phyloP scores from a whole-genome alignment of 106 monocot genomes.

The Gastrodia elata region DNA sequence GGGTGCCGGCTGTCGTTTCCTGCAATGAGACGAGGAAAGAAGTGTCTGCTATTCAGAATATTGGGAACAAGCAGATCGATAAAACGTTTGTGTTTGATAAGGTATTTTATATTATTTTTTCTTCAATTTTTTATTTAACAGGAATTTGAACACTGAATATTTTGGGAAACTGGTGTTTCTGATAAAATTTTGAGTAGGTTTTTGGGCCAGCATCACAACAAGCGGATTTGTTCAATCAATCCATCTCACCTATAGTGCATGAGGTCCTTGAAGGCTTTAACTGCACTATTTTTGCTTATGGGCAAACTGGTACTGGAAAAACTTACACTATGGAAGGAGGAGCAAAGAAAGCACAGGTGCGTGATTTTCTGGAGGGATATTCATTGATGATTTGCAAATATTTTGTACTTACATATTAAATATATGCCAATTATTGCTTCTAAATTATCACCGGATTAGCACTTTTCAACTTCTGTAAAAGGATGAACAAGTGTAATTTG shows the following conservation, averaged over 20 bases:
- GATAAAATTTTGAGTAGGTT: conserved; percentile 37
- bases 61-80: conserved; percentile 90
- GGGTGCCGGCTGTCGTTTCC: conserved; percentile 65
- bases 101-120: conserved; percentile 27
- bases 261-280: conserved; percentile 98
- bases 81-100: conserved; percentile 83
- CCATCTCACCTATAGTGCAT: conserved; percentile 73
- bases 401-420: too few species aligned
- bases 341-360: conserved; percentile 72
- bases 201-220: conserved; percentile 83
- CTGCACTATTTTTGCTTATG: conserved; percentile 95
- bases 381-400: too few species aligned
- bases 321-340: conserved; percentile 99
- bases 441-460: too few species aligned
- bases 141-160: background rate
- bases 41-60: conserved; percentile 66
- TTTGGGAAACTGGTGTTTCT: background rate
- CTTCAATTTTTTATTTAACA: conserved; percentile 4
- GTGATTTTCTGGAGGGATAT: too few species aligned
- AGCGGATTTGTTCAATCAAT: conserved; percentile 77
- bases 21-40: conserved; percentile 79
- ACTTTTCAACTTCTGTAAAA: too few species aligned
- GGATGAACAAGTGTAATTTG: too few species aligned
- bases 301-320: conserved; percentile 94
- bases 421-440: too few species aligned